Conservation (phyloP, 345 rosid species). For the Citrus glauca region DNA sequence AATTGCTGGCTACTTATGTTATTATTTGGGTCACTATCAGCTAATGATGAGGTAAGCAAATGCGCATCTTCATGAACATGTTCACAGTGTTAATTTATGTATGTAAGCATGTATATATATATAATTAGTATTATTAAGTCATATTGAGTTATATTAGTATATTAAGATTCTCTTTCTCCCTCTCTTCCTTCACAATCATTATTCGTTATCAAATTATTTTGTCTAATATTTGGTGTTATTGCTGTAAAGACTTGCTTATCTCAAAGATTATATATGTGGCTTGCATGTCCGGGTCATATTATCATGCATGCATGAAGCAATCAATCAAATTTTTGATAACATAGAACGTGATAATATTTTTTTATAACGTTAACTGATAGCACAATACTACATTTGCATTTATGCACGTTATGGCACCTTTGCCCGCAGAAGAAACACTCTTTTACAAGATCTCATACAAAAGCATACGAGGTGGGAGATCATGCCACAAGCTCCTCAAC, state of each 20-base stretch:
- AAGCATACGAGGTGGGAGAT: neutral
- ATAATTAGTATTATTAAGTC: too few species aligned
- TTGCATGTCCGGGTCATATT: neutral
- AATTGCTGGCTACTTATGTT: neutral
- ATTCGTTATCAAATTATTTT: neutral
- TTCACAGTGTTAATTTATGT: neutral
- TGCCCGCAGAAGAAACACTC: neutral
- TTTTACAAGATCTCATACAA: neutral
- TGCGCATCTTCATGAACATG: neutral
- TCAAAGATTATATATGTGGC: neutral
- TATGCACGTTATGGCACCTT: neutral
- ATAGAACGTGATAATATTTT: too few species aligned
- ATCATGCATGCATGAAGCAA: neutral
- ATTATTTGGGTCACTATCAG: neutral
- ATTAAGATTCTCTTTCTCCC: neutral
- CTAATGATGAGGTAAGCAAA: neutral
- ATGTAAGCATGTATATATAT: neutral
- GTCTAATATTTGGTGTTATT: neutral
- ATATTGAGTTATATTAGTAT: neutral
- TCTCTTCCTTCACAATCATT: neutral
- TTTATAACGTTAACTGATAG: too few species aligned
- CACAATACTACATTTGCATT: too few species aligned
- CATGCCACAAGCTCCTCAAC: neutral
- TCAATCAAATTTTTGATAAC: too few species aligned
- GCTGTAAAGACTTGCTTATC: neutral